Percentiles rank a stretch among this genome's conserved stretches.
Conservation (phyloP, 495 filamentous ascomycete genomes). For the Tuber microsphaerosporum region DNA sequence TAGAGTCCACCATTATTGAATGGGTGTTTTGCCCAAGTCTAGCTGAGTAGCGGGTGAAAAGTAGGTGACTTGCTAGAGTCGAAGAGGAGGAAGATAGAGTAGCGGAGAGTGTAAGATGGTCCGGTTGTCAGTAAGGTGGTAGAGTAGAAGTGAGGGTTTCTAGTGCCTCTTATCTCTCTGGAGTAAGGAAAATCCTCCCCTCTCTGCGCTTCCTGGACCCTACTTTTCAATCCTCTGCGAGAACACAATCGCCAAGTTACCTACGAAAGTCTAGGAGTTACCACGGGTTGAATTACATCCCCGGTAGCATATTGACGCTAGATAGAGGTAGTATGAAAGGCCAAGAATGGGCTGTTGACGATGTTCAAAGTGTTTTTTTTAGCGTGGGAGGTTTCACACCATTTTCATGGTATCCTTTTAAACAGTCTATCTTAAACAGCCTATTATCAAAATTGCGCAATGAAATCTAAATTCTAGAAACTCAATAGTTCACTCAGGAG, state of each 20-base stretch:
- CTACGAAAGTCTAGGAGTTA: neutral
- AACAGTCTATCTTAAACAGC: neutral
- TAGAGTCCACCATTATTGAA: neutral
- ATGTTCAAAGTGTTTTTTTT: neutral
- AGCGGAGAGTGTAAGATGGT: neutral
- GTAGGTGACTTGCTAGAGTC: neutral
- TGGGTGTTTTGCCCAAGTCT: neutral
- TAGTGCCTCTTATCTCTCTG: neutral
- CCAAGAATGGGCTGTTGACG: neutral
- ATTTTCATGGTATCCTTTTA: neutral
- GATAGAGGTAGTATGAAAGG: neutral
- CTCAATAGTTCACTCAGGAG: neutral
- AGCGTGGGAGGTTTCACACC: neutral
- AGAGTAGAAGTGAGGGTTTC: neutral
- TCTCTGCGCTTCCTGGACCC: neutral
- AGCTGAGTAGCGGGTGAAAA: neutral
- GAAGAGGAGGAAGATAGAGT: neutral
- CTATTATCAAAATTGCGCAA: neutral
- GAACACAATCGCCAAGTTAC: neutral
- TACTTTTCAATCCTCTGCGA: neutral
- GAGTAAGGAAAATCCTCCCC: neutral
- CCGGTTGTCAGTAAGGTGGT: neutral
- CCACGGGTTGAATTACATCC: neutral
- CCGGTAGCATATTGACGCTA: neutral
- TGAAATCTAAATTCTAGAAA: slow-evolving; percentile 2